These are phyloP conservation scores for Trichoderma aggressivum DNA, from an alignment of 2,329 filamentous ascomycete species.

Conservation along the genomic window DNA sequence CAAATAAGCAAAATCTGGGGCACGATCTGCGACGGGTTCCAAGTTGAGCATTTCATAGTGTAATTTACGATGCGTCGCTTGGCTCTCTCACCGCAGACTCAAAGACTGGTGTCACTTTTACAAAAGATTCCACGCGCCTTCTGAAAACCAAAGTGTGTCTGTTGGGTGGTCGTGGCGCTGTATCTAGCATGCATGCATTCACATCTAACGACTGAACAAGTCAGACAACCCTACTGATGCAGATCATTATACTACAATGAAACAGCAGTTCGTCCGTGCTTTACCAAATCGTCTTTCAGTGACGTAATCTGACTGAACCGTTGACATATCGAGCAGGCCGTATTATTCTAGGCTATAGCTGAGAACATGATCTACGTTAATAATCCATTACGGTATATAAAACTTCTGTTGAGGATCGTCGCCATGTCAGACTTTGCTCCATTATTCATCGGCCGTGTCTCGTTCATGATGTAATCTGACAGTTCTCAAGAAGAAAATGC, in stretches of 20 bases:
- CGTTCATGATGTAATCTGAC: slow-evolving; percentile 8
- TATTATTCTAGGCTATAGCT: not conserved
- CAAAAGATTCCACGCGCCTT: not conserved
- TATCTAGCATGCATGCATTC: too few species aligned
- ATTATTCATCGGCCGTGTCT: not conserved
- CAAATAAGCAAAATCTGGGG: not conserved
- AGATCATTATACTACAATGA: not conserved
- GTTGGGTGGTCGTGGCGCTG: too few species aligned
- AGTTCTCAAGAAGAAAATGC: not conserved
- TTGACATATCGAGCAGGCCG: not conserved
- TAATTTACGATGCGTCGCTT: not conserved
- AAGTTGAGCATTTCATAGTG: not conserved
- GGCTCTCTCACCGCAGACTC: not conserved
- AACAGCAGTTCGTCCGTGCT: not conserved
- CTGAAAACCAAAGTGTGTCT: not conserved
- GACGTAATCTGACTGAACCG: not conserved
- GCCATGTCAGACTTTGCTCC: not conserved
- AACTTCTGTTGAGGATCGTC: not conserved
- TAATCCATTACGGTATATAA: not conserved
- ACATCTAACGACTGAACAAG: not conserved
- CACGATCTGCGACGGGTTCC: not conserved
- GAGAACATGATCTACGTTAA: not conserved
- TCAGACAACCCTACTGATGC: not conserved
- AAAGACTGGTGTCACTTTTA: not conserved
- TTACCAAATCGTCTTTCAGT: not conserved